Evolutionary conservation across 2,329 filamentous ascomycete genomes (phyloP).

Genomic region (Lithohypha guttulata): DNA sequence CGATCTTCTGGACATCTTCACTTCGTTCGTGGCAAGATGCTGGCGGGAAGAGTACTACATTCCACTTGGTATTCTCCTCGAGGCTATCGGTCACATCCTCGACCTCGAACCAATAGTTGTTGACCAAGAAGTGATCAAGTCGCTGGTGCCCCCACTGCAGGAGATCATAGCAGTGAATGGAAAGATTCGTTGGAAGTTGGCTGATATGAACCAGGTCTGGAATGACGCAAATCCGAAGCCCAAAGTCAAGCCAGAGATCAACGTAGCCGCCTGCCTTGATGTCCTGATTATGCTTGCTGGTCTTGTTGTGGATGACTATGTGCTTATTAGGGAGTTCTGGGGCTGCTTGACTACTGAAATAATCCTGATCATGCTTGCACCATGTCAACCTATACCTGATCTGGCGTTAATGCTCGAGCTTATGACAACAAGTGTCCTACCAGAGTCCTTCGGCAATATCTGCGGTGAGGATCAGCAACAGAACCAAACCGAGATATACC

Average conservation of each 20-base stretch:
- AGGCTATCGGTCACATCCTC: slow-evolving; percentile 32
- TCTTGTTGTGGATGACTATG: slow-evolving; percentile 28
- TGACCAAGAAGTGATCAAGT: slow-evolving; percentile 28
- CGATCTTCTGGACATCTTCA: slow-evolving; percentile 40
- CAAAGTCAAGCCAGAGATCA: slow-evolving; percentile 38
- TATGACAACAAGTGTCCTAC: slow-evolving; percentile 44
- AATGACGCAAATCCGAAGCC: slow-evolving; percentile 32
- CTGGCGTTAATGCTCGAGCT: slow-evolving; percentile 45
- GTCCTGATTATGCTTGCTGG: slow-evolving; percentile 45
- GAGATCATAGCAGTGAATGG: slow-evolving; percentile 44
- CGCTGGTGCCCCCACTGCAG: slow-evolving; percentile 32
- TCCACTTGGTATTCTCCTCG: slow-evolving; percentile 33
- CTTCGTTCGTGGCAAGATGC: slow-evolving; percentile 46
- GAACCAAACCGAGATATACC: slow-evolving; percentile 33
- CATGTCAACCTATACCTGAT: slow-evolving; percentile 45
- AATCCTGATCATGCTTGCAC: slow-evolving; percentile 48
- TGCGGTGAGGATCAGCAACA: slow-evolving; percentile 30
- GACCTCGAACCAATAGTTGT: slow-evolving; percentile 29
- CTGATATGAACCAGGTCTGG: slow-evolving; percentile 32
- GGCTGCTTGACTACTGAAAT: slow-evolving; percentile 45
- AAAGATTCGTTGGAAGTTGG: slow-evolving; percentile 39
- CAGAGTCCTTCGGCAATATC: slow-evolving; percentile 46
- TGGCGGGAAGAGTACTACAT: slow-evolving; percentile 43
- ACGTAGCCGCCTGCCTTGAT: slow-evolving; percentile 44
- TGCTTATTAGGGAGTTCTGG: slow-evolving; percentile 43